Evolutionary conservation across 192 early-diverging fungal species (phyloP).

Genomic region (Backusella circina): DNA sequence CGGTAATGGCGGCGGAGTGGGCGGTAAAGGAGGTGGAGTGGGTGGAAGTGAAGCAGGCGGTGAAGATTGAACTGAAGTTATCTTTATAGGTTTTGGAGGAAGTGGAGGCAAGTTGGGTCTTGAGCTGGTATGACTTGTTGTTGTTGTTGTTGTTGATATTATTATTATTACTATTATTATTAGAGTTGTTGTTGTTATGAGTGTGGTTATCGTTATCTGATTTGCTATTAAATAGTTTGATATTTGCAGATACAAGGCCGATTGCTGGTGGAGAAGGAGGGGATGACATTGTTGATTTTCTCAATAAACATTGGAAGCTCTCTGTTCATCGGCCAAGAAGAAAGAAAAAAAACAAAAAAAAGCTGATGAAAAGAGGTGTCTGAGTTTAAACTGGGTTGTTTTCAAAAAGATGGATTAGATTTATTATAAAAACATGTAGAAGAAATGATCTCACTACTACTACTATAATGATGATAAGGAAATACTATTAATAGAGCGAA

Average conservation of each 20-base stretch:
- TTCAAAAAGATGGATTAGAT: neutral
- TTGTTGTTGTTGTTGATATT: neutral
- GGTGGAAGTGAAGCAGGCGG: conserved; percentile 4
- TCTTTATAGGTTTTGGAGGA: conserved; percentile 20
- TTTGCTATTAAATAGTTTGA: conserved; percentile 28
- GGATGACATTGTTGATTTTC: conserved; percentile 21
- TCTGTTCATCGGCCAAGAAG: conserved; percentile 3
- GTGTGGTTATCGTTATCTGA: neutral
- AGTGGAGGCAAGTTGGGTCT: neutral
- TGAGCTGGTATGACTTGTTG: neutral
- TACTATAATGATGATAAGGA: neutral
- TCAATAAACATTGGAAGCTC: conserved; percentile 5
- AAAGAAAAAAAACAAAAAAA: conserved; percentile 3
- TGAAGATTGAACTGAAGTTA: conserved; percentile 5
- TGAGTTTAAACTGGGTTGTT: neutral
- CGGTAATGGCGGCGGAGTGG: neutral
- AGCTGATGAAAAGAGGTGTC: neutral
- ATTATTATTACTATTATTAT: neutral
- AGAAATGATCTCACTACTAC: neutral
- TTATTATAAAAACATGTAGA: neutral
- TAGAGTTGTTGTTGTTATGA: neutral
- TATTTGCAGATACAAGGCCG: conserved; percentile 30
- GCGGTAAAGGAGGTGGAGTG: neutral
- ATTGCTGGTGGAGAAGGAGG: conserved; percentile 8
- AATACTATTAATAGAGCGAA: neutral